Percentiles rank a stretch among this genome's conserved stretches.
Evolutionary conservation across 306 rosid species (phyloP).

Genomic region (Ormosia semicastrata): DNA sequence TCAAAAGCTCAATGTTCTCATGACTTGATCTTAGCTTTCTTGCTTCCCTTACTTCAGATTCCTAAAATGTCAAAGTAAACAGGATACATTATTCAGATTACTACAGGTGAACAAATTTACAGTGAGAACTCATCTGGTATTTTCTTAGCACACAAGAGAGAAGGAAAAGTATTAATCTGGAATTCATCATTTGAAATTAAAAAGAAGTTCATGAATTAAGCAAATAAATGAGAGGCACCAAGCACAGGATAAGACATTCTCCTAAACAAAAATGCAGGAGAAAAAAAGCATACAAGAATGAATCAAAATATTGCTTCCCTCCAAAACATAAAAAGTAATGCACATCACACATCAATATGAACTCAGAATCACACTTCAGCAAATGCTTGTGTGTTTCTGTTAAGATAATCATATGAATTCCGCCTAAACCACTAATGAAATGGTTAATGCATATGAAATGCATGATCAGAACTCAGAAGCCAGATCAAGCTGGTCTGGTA

Average conservation of each 20-base stretch:
- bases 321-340: neutral
- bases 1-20: conserved; percentile 69
- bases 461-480: neutral
- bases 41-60: conserved; percentile 93
- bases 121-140: neutral
- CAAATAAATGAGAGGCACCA: neutral
- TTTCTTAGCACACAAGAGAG: neutral
- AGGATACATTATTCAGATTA: conserved; percentile 11
- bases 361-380: neutral
- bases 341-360: neutral
- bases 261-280: neutral
- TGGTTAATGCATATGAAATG: neutral
- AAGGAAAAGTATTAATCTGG: neutral
- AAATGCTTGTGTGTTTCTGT: neutral
- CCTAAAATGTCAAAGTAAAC: conserved; percentile 56
- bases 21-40: conserved; percentile 76
- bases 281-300: neutral
- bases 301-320: neutral
- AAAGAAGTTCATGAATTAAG: neutral
- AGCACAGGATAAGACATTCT: neutral
- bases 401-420: neutral
- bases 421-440: neutral
- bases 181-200: neutral
- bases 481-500: neutral
- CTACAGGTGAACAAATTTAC: neutral